Evolutionary conservation across 164 flowering plant genomes (phyloP).

Genomic region (Malania oleifera): DNA sequence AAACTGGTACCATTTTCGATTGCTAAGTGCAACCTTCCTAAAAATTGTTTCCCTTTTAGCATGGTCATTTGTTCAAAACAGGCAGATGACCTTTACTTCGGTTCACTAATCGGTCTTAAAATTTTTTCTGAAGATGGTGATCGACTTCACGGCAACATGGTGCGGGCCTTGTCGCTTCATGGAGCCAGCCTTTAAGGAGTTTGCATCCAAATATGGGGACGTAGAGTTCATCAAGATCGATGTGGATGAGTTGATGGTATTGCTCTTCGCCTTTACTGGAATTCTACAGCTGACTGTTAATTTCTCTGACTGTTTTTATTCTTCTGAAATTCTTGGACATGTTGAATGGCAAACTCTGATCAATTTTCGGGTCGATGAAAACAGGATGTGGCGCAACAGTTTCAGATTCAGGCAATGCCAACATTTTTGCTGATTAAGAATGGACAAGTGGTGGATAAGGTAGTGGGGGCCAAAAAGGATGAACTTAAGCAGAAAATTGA

Average conservation of each 20-base stretch:
- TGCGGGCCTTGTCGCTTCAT: slow-evolving; percentile 61
- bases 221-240: slow-evolving; percentile 68
- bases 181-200: slow-evolving; percentile 42
- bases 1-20: slow-evolving; percentile 28
- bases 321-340: background rate
- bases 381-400: slow-evolving; percentile 44
- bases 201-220: slow-evolving; percentile 39
- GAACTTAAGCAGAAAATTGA: slow-evolving; percentile 44
- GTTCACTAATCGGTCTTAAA: too few relatives aligned
- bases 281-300: background rate
- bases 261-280: background rate
- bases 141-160: slow-evolving; percentile 69
- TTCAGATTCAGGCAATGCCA: slow-evolving; percentile 42
- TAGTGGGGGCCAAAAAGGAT: slow-evolving; percentile 43
- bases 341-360: background rate
- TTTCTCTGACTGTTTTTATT: background rate
- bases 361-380: background rate
- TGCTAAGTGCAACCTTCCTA: background rate
- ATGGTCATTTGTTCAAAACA: background rate
- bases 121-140: slow-evolving; percentile 42
- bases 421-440: slow-evolving; percentile 39
- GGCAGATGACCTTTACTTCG: background rate
- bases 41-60: background rate
- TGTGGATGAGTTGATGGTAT: slow-evolving; percentile 54
- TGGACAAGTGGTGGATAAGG: slow-evolving; percentile 43